Evolutionary conservation across 495 filamentous ascomycete genomes (phyloP), one percentile per base, ranked within the genome.

Genomic region (Lineolata rhizophorae): DNA sequence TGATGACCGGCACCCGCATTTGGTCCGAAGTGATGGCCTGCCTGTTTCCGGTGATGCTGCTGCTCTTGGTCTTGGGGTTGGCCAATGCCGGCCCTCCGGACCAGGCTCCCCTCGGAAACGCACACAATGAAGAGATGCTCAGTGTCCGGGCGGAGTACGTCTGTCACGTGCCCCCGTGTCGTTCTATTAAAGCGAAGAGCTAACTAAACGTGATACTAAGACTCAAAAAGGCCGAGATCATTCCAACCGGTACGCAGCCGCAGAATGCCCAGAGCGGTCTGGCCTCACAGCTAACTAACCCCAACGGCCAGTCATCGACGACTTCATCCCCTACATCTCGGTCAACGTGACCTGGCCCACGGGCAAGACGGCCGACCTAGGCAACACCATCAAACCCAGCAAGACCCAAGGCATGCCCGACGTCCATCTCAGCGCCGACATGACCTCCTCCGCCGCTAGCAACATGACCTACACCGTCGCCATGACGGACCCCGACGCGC

Each of bases 401-500:
- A 42, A 60, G 2, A 54, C 67, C 5, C 52, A 71, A 35, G 47
- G 57, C 3, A 39, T 45, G 10, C 74, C 74, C 0, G 34, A 46
- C 3, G 46, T 76, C 37, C 49, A 43, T 0, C 54, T 65, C 18
- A 32, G 42, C 31, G 40, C 36, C 21, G 31, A 35, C 3, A 29
- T 18, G 11, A 36, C 36, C 27, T 31, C 34, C 28, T 29, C 26
- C 14, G 29, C 35, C 21, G 30, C 28, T 13, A 37, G 24, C 42
- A 36, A 39, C 14, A 37, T 39, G 22, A 53, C 50, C 14, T 54
- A 61, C 40, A 48, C 55, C 13, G 39, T 75, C 31, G 47, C 57
- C 24, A 48, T 79, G 1, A 75, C 72, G 1, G 73, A 80, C 43
- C 73, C 75, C 0, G 74, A 80, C 45, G 74, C 74, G 0, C 72